Conservation (phyloP, 2,329 filamentous ascomycete species). For the Leptographium lundbergii region DNA sequence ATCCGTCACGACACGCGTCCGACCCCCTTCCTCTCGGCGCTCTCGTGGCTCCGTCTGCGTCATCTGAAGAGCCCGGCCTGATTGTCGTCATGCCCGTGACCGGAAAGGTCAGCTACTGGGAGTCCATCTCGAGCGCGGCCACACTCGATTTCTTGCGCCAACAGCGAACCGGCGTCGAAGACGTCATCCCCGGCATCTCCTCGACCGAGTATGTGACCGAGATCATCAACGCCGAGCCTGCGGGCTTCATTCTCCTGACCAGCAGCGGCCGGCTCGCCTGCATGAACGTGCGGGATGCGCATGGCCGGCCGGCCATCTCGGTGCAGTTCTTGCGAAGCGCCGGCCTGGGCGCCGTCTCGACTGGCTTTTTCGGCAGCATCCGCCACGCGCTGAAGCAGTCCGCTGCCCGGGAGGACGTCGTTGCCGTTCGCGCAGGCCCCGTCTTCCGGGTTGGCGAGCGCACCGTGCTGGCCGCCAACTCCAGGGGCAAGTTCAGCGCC, state of each 20-base stretch:
- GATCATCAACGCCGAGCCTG: slow-evolving; percentile 69
- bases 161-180: slow-evolving; percentile 67
- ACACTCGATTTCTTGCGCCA: slow-evolving; percentile 74
- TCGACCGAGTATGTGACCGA: slow-evolving; percentile 67
- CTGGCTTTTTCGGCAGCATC: slow-evolving; percentile 70
- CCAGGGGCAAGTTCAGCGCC: slow-evolving; percentile 63
- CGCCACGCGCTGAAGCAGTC: slow-evolving; percentile 61
- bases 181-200: slow-evolving; percentile 58
- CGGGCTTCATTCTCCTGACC: slow-evolving; percentile 75
- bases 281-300: slow-evolving; percentile 70
- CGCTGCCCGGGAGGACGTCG: slow-evolving; percentile 62
- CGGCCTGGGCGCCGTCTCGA: slow-evolving; percentile 38
- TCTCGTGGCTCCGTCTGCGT: slow-evolving; percentile 66
- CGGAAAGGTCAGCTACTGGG: slow-evolving; percentile 88
- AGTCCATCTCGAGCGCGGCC: slow-evolving; percentile 80
- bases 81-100: slow-evolving; percentile 73
- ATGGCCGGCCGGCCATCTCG: slow-evolving; percentile 71
- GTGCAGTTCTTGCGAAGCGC: slow-evolving; percentile 63
- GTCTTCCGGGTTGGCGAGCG: slow-evolving; percentile 68
- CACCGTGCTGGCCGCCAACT: slow-evolving; percentile 68
- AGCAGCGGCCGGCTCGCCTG: slow-evolving; percentile 81
- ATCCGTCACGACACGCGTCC: slow-evolving; percentile 50
- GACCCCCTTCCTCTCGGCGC: slow-evolving; percentile 73
- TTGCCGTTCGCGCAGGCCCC: slow-evolving; percentile 63
- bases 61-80: slow-evolving; percentile 70